These are phyloP conservation scores for Eucalyptus tenuipes DNA, from an alignment of 345 rosid genomes.

Conservation along the genomic window DNA sequence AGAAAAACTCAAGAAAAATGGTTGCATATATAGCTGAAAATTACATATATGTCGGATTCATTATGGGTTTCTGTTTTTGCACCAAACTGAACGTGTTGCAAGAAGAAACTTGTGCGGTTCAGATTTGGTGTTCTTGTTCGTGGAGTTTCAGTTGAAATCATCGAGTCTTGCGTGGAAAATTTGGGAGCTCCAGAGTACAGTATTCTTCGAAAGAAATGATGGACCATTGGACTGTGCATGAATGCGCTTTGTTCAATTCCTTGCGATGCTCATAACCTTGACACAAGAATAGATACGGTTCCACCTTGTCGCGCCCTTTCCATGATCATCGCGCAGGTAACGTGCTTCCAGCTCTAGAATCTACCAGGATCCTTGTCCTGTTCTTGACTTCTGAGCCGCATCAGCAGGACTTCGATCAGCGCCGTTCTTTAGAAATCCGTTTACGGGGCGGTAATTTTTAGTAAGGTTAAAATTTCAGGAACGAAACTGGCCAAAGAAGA, in stretches of 20 bases:
- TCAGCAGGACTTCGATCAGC: background rate
- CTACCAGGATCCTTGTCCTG: background rate
- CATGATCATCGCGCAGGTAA: background rate
- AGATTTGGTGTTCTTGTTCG: background rate
- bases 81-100: background rate
- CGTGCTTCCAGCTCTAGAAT: background rate
- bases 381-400: background rate
- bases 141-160: background rate
- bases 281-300: background rate
- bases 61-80: background rate
- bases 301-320: background rate
- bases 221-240: background rate
- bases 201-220: background rate
- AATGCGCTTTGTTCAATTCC: background rate
- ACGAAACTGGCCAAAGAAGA: background rate
- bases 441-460: background rate
- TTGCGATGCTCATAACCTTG: background rate
- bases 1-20: background rate
- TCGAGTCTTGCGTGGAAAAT: background rate
- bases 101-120: background rate
- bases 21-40: background rate
- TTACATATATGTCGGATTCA: background rate
- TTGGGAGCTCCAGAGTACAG: background rate
- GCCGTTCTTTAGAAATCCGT: background rate
- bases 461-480: background rate